Evolutionary conservation across 495 filamentous ascomycete species (phyloP).

Genomic region (Talaromyces wortmannii): DNA sequence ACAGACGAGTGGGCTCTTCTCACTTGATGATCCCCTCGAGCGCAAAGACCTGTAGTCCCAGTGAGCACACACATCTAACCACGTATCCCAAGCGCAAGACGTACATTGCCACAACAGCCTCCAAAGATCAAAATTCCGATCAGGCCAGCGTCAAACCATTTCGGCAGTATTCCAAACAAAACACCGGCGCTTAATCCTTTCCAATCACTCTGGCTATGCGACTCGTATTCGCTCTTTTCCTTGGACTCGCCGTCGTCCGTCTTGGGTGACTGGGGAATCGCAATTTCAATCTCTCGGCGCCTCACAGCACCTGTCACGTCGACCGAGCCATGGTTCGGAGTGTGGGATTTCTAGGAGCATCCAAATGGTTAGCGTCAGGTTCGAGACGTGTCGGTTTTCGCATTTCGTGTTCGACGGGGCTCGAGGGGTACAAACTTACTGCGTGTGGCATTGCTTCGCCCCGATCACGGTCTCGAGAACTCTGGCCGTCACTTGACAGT

Average conservation of each 20-base stretch:
- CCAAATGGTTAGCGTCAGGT: no score
- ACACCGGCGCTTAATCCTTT: constrained; percentile 44
- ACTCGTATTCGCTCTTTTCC: constrained; percentile 37
- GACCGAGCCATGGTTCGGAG: background rate
- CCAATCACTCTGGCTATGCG: constrained; percentile 59
- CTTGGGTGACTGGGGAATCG: background rate
- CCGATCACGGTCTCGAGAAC: background rate
- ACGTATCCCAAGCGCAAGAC: constrained; percentile 12
- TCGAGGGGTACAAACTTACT: background rate
- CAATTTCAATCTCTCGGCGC: background rate
- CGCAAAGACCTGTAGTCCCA: constrained; percentile 65
- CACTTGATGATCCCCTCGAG: constrained; percentile 95
- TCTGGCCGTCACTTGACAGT: no score
- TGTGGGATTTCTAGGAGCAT: background rate
- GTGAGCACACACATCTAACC: constrained; percentile 1
- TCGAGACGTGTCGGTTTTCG: no score
- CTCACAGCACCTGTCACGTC: background rate
- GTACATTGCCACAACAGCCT: constrained; percentile 95
- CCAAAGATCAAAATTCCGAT: constrained; percentile 92
- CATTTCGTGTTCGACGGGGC: no score
- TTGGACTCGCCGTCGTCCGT: background rate
- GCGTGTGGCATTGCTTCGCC: background rate
- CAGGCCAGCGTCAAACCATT: constrained; percentile 58
- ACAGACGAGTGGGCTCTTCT: constrained; percentile 15
- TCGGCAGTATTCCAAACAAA: constrained; percentile 49